Evolutionary conservation across 2,329 filamentous ascomycete species (phyloP), one percentile per base, ranked within the genome.

Genomic region (Fusarium falciforme): DNA sequence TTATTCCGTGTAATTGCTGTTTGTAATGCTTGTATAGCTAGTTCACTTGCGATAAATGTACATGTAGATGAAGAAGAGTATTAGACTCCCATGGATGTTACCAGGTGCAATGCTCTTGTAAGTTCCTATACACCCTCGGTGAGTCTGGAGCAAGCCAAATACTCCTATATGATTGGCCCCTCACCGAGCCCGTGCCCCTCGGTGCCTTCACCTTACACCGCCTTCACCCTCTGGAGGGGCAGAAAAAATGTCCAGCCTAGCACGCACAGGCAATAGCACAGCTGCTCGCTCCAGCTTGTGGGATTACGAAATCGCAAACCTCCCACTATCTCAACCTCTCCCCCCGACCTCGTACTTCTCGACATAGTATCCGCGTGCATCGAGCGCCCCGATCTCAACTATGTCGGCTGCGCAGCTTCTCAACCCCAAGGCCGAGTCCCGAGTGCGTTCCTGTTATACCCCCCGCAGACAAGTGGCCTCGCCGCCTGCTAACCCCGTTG

Each of bases 371-470:
- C 35, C 72, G 70, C 54, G 64, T 67, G 68, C 61, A 59, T 64
- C 72, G 64, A 73, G 72, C 65, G 54, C 49, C 47, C 42, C 64
- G 70, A 64, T 42, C 71, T 64, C 68, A 78, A 83, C 72, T 61
- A 98, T 98, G 96, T 98, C 95, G 86, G 96, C 96, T 79, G 95
- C 96, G 82, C 96, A 98, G 87, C 92, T 99, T 81, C 93, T 99
- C 77, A 99, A 99, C 86, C 96, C 96, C 72, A 99, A 99, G 89
- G 96, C 96, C 81, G 96, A 99, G 88, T 98, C 95, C 80, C 92
- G 96, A 86, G 95, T 97, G 89, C 80, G 93, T 87, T 72, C 75
- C 73, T 33, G 10, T 10, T 68, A 73, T 17, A 49, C 25, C 61
- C 71, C 63, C 65, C 68, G 61, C 72, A 74, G 68, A 70, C 68